Evolutionary conservation across 257 asterid species (phyloP), one percentile per base, ranked within the genome.

Genomic region (Mitragyna speciosa): DNA sequence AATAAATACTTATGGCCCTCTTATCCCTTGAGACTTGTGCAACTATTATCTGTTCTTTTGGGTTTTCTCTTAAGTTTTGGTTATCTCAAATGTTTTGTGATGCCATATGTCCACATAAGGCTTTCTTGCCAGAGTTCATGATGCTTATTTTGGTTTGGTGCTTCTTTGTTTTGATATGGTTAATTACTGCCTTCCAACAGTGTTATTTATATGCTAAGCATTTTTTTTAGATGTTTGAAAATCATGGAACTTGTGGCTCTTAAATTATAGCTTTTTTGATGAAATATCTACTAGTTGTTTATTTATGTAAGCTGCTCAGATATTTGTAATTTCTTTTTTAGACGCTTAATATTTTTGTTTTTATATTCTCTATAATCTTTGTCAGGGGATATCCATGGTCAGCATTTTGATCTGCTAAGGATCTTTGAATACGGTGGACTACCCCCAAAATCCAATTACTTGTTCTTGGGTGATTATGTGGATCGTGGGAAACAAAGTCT

Each of bases 401-500:
- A 92, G 82, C 91, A 90, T 80, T 88, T 92, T 79, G 97, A 92
- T 87, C 85, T 92, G 54, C 90, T 92, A 30, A 88, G 94, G 88
- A 92, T 92, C 73, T 91, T 92, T 20, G 93, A 91, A 78, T 91
- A 92, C 12, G 96, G 92, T 15, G 97, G 96, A 24, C 81, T 89
- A 41, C 96, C 97, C 45, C 94, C 97, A 28, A 87, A 85, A 61
- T 92, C 96, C 59, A 91, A 89, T 73, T 92, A 91, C 88, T 83
- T 92, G 56, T 91, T 92, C 89, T 69, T 91, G 82, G 97, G 97
- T 54, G 97, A 92, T 82, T 92, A 92, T 36, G 96, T 92, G 33
- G 96, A 92, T 83, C 96, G 96, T 22, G 97, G 96, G 77, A 92
- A 91, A 87, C 97, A 92, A 84, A 87, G 97, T 81, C 90, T 92